Percentiles rank a stretch among this genome's conserved stretches.
These are phyloP conservation scores for Letharia columbiana DNA, from an alignment of 495 filamentous ascomycete species.

Conservation along the genomic window DNA sequence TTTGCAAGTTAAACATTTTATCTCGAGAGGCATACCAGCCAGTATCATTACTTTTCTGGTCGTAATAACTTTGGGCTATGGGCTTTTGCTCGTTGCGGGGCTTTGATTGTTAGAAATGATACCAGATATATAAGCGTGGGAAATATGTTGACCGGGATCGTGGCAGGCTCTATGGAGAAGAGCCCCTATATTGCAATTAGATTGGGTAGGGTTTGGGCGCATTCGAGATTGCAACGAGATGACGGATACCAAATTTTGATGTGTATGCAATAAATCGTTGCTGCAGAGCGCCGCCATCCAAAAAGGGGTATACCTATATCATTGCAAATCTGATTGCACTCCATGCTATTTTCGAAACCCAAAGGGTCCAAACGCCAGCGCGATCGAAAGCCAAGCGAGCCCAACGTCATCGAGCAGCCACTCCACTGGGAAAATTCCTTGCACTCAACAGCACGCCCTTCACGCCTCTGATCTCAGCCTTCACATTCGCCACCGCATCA, in stretches of 20 bases:
- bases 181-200: background rate
- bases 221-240: background rate
- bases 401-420: background rate
- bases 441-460: conserved; percentile 88
- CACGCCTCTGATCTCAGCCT: conserved; percentile 78
- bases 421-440: conserved; percentile 46
- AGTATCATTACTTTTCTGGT: conserved; percentile 73
- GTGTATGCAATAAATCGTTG: no score
- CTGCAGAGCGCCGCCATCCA: background rate
- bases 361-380: no score
- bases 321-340: no score
- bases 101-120: conserved; percentile 7
- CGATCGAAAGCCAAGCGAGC: background rate
- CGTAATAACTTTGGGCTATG: conserved; percentile 81
- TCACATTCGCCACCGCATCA: conserved; percentile 70
- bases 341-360: no score
- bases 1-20: conserved; percentile 85
- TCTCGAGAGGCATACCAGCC: conserved; percentile 78
- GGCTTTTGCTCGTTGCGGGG: conserved; percentile 35
- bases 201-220: background rate
- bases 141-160: background rate
- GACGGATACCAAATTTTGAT: background rate
- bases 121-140: background rate
- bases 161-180: background rate
- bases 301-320: background rate